Base-by-base conservation (phyloP, 2,329 filamentous ascomycete genomes). In the Sarocladiaceae sp. region DNA sequence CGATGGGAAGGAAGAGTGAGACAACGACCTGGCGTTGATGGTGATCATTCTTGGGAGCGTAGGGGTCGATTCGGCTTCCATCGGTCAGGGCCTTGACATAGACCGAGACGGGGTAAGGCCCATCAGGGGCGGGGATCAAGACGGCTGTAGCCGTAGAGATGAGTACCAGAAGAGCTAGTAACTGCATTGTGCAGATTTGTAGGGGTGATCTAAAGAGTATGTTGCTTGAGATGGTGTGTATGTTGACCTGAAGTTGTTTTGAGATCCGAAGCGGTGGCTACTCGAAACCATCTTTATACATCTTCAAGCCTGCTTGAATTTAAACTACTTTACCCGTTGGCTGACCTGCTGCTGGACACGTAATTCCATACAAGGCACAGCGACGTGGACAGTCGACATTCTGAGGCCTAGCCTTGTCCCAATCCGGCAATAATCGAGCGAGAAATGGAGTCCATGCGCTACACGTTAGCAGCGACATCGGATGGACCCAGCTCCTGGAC, bases 1-100 rank as follows among this genome's bases (percentile, higher is more conserved):
- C 50, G 3, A 64, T 45, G 0, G 63, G 63, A 15, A 61, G 50
- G 34, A 60, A 66, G 3, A 60, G 45, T 0, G 63, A 65, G 2
- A 54, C 46, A 3, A 63, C 43, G 1, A 65, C 39, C 6, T 52
- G 52, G 4, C 60, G 49, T 2, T 51, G 48, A n/a, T 57, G 56
- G 1, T 48, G 51, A 2, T 47, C 24, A 12, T 49, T 45, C n/a
- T 39, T 43, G 0, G 51, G 51, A 0, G 60, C 54, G 16, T 60
- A 62, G 0, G 59, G 58, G 7, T 64, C 62, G 7, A 59, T 43
- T 0, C 63, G 61, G 10, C 41, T 45, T 4, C 47, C 46, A 42
- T 66, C 63, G 5, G 57, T 61, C 32, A 66, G 51, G 24, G 46
- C 27, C 32, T 51, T 47, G 33, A 51, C 49, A 24, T 45, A 33